Base-by-base conservation (phyloP, 495 filamentous ascomycete genomes). In the Hyaloscypha hepaticicola region DNA sequence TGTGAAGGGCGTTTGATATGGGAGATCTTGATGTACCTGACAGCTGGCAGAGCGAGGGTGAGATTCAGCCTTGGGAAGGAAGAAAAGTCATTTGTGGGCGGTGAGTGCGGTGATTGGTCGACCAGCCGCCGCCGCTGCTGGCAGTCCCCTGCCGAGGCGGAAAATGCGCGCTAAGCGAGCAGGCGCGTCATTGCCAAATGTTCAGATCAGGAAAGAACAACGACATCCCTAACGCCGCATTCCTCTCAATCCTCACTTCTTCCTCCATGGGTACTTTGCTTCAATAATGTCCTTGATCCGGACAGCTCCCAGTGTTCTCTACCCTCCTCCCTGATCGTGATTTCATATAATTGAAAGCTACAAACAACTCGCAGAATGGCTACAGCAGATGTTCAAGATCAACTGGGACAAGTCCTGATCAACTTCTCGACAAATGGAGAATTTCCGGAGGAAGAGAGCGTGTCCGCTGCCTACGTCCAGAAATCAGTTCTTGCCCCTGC, bases 401-500 rank as follows among this genome's bases (percentile, higher is more conserved):
- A 29, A 50, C 72, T 93, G 63, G 86, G 86, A 61, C 80, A 86
- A 63, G 88, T 89, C 0, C 77, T 96, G 26, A 82, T 96, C 38
- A 78, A 87, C 55, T 93, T 90, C 70, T 84, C 92, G 38, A 72
- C 86, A n/a, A 75, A 88, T 48, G 88, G 89, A 49, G 68, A 75
- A 24, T 96, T 92, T 72, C 92, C 93, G 7, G 89, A 90, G 27
- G 91, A 96, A 71, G 79, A 82, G 26, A 71, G 90, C 29, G 82
- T 90, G 21, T 85, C 89, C 4, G 82, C 89, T 29, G 76, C 82
- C 31, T 49, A 57, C 48, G 64, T 68, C 16, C 65, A 66, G 11
- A 28, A 31, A 22, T 52, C 67, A 8, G 49, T 82, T 61, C 78
- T 96, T 3, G 78, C 85, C 8, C 77, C 77, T 34, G 84, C 92